These are phyloP conservation scores for Maudiozyma pseudohumilis DNA, from an alignment of 805 yeast genomes.

Conservation along the genomic window DNA sequence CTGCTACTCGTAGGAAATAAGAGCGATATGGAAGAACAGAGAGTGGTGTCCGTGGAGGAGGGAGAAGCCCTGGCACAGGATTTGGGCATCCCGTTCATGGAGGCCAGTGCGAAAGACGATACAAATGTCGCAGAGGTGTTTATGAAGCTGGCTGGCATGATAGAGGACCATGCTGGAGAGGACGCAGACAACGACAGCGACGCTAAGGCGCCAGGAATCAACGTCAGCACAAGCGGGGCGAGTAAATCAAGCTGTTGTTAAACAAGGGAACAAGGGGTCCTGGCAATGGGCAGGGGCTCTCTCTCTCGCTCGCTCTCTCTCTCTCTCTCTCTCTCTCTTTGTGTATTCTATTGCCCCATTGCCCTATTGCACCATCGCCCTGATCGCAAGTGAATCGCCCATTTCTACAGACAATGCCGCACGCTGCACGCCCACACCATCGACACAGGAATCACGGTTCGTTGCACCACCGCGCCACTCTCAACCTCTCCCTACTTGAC, in stretches of 20 bases:
- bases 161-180: constrained; percentile 61
- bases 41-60: constrained; percentile 82
- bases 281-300: no score
- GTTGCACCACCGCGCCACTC: no score
- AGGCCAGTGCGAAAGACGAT: constrained; percentile 91
- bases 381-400: no score
- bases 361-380: no score
- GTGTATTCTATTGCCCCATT: background rate
- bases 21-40: constrained; percentile 72
- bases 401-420: no score
- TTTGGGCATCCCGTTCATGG: constrained; percentile 81
- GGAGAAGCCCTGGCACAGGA: constrained; percentile 83
- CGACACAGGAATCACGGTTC: no score
- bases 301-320: no score
- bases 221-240: constrained; percentile 18
- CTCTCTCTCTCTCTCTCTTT: background rate
- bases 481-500: no score
- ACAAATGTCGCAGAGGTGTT: constrained; percentile 85
- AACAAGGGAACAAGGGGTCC: background rate
- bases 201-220: constrained; percentile 37
- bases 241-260: constrained; percentile 48
- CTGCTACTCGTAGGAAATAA: constrained; percentile 90
- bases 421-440: no score
- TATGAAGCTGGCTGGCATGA: constrained; percentile 74
- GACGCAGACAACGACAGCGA: constrained; percentile 38